phyloP scores from a whole-genome alignment of 2,329 filamentous ascomycete species.

The Xylariaceae sp. region DNA sequence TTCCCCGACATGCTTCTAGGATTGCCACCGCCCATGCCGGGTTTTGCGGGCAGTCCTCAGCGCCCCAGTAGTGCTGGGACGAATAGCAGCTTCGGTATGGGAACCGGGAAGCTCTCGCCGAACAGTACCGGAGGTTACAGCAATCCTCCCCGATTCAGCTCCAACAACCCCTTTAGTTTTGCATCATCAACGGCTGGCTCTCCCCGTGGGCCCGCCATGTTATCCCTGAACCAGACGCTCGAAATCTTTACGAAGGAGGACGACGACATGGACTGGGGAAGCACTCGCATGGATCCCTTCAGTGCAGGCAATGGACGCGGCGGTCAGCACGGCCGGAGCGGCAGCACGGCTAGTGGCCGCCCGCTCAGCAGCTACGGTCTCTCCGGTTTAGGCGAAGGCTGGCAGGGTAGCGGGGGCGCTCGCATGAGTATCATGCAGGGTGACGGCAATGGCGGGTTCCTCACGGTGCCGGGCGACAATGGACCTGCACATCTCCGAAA shows the following conservation, averaged over 20 bases:
- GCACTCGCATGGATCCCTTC: conserved; percentile 44
- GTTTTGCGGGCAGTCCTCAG: conserved; percentile 36
- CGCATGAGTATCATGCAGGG: conserved; percentile 50
- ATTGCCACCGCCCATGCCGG: conserved; percentile 59
- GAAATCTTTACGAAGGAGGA: conserved; percentile 59
- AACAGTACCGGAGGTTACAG: conserved; percentile 15
- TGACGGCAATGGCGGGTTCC: conserved; percentile 48
- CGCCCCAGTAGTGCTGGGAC: conserved; percentile 35
- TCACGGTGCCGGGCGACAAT: conserved; percentile 44
- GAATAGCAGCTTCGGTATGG: conserved; percentile 25
- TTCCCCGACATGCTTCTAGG: conserved; percentile 77
- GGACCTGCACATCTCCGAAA: conserved; percentile 17
- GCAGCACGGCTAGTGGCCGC: conserved; percentile 32
- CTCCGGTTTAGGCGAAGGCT: conserved; percentile 48
- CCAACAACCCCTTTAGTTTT: conserved; percentile 60
- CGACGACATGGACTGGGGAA: conserved; percentile 57
- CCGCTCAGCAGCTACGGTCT: conserved; percentile 57
- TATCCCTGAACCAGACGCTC: conserved; percentile 47
- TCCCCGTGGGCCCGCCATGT: conserved; percentile 29
- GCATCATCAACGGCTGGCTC: conserved; percentile 36
- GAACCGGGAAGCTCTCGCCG: conserved; percentile 26
- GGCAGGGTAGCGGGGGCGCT: conserved; percentile 47
- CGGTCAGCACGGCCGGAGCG: conserved; percentile 26
- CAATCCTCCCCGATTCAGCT: conserved; percentile 48
- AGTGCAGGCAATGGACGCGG: conserved; percentile 18